These are phyloP conservation scores for Fusarium albidum DNA, from an alignment of 2,329 filamentous ascomycete species.

Conservation along the genomic window DNA sequence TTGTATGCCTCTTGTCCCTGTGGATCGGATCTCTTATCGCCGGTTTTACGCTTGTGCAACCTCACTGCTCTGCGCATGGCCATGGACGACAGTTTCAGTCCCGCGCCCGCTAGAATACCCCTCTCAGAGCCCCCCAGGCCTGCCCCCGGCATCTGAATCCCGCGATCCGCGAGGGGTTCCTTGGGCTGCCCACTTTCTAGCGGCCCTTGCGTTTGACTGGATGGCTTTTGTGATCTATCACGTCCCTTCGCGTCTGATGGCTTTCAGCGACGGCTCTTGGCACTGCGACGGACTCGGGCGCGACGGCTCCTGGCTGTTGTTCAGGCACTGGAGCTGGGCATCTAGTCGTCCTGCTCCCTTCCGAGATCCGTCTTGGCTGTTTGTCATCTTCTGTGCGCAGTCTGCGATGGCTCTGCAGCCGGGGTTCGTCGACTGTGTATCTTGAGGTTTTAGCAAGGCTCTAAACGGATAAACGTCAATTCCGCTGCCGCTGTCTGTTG, in stretches of 20 bases:
- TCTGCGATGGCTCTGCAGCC: no score
- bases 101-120: background rate
- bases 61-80: background rate
- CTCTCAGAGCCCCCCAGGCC: no score
- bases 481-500: no score
- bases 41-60: background rate
- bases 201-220: slow-evolving; percentile 15
- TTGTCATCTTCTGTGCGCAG: no score
- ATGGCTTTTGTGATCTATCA: slow-evolving; percentile 23
- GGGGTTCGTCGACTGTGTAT: no score
- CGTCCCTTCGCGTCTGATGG: slow-evolving; percentile 17
- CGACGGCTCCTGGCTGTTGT: background rate
- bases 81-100: slow-evolving; percentile 21
- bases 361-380: slow-evolving; percentile 5
- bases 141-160: no score
- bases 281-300: slow-evolving; percentile 14
- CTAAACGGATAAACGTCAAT: no score
- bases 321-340: no score
- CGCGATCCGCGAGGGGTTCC: slow-evolving; percentile 11
- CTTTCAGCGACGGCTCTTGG: slow-evolving; percentile 21
- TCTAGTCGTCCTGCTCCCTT: no score
- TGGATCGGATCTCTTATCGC: background rate
- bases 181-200: slow-evolving; percentile 9
- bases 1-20: no score
- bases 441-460: no score